Evolutionary conservation across 2,329 filamentous ascomycete species (phyloP), one percentile per base, ranked within the genome.

Genomic region (Xylariaceae sp.): DNA sequence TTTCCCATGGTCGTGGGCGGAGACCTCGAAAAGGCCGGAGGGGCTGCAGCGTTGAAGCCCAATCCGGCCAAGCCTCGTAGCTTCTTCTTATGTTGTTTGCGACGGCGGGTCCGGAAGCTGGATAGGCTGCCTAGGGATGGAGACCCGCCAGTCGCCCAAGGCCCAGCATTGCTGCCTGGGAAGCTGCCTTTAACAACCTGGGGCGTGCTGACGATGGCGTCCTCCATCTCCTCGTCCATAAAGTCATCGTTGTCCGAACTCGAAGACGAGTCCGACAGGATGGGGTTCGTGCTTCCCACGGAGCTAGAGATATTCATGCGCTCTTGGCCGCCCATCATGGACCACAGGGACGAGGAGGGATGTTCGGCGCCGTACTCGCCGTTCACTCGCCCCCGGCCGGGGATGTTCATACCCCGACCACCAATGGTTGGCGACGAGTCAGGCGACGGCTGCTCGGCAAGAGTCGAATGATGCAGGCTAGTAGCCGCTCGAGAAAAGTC

Each of bases 401-500:
- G 76, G 31, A 80, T 80, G 49, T 72, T 77, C 66, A 80, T 75
- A 17, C 70, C 75, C 42, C 67, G 61, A 23, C 83, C 77, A 33
- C 80, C 79, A 35, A 92, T 80, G 10, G 82, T 89, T 1, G 92
- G 92, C 1, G 89, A 95, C 0, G 87, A 92, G 56, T 94, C 88
- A 3, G 89, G 88, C 5, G 85, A 92, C 1, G 85, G 83, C 56
- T 82, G 77, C 47, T 94, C 86, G 36, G 90, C 89, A 7, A 96
- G 73, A 1, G 85, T 96, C 12, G 90, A 95, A 59, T 96, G 92
- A 61, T 96, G 92, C 15, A 98, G 70, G 55, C 89, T 94, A 9
- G 90, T 95, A 42, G 87, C 92, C 9, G 89, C 89, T 46, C 90
- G 76, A 25, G 90, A 90, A 59, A 94, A 96, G 61, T 96, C 90